Conservation (phyloP, 768 basidiomycete genomes). For the Lyophyllum decastes region DNA sequence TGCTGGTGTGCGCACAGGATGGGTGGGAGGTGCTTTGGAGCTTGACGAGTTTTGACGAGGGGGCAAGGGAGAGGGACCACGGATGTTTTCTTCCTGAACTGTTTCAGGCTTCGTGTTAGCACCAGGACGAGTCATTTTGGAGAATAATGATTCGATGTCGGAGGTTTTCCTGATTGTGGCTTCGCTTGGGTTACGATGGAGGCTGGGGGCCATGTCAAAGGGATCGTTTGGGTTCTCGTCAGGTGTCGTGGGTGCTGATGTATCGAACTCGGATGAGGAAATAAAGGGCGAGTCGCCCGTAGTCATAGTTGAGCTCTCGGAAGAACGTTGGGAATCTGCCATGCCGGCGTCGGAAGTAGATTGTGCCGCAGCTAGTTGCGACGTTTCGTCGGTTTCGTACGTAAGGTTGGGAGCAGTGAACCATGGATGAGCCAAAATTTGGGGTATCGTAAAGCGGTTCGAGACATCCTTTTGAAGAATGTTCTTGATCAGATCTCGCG, state of each 20-base stretch:
- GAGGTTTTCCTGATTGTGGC: slow-evolving; percentile 56
- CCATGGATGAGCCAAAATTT: slow-evolving; percentile 87
- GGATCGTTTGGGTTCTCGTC: slow-evolving; percentile 50
- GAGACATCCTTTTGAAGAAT: slow-evolving; percentile 78
- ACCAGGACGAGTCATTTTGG: slow-evolving; percentile 24
- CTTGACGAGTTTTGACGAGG: slow-evolving; percentile 28
- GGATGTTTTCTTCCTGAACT: slow-evolving; percentile 53
- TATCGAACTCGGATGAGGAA: slow-evolving; percentile 33
- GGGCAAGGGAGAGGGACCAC: slow-evolving; percentile 26
- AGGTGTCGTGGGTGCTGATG: slow-evolving; percentile 60
- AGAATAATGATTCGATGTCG: slow-evolving; percentile 38
- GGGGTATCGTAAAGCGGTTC: slow-evolving; percentile 77
- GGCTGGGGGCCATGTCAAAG: slow-evolving; percentile 34
- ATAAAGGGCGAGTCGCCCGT: slow-evolving; percentile 52
- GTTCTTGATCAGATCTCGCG: slow-evolving; percentile 78
- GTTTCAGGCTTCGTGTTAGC: slow-evolving; percentile 38
- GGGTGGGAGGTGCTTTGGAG: slow-evolving; percentile 51
- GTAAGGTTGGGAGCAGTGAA: slow-evolving; percentile 52
- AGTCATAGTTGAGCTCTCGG: slow-evolving; percentile 57
- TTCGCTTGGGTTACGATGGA: slow-evolving; percentile 58
- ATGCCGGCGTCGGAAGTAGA: slow-evolving; percentile 29
- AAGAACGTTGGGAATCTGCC: slow-evolving; percentile 39
- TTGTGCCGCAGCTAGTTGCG: slow-evolving; percentile 24
- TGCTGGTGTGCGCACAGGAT: slow-evolving; percentile 84
- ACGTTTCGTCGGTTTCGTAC: slow-evolving; percentile 33